Evolutionary conservation across 2,329 filamentous ascomycete species (phyloP), one percentile per base, ranked within the genome.

Genomic region (Fusarium sp.): DNA sequence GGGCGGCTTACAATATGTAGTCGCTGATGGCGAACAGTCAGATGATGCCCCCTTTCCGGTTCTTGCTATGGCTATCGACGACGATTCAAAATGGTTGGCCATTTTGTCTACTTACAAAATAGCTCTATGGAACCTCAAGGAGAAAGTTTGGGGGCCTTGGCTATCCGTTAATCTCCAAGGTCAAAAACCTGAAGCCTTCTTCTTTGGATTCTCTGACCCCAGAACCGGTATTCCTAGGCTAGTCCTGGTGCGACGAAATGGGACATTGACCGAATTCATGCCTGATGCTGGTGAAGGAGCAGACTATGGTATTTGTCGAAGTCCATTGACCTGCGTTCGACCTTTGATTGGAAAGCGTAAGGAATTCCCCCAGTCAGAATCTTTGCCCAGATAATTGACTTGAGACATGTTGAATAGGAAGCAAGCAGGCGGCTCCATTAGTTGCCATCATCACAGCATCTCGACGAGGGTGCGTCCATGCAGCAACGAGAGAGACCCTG

Each of bases 41-140:
- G 71, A 80, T 53, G 77, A 79, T 14, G 79, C 81, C n/a, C 82
- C 84, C 1, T 90, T 90, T 62, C 88, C 89, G 0, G 81, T 93
- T 11, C 76, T 90, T 28, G 87, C 88, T 4, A 84, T 91, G 73
- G 84, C 90, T 1, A 86, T 94, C 33, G 89, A 93, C 61, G 85
- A 87, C 33, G 82, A 83, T 15, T 90, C 89, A 3, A 86, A 84
- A 40, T 91, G 89, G 85, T 80, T 94, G 33, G 92, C 91, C 2
- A 80, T 94, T 6, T 80, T 92, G 31, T 89, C 90, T 10, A 83
- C 85, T 7, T 81, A 83, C 46, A 84, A 82, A 34, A 84, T 92
- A 14, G 80, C 86, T 19, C 73, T 94, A 6, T 94, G 91, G 89
- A 87, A 88, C 68, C 80, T 92, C 6, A 78, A 80, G 17, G 82